Evolutionary conservation across 2,329 filamentous ascomycete species (phyloP), one percentile per base, ranked within the genome.

Genomic region (Polychaeton citri): DNA sequence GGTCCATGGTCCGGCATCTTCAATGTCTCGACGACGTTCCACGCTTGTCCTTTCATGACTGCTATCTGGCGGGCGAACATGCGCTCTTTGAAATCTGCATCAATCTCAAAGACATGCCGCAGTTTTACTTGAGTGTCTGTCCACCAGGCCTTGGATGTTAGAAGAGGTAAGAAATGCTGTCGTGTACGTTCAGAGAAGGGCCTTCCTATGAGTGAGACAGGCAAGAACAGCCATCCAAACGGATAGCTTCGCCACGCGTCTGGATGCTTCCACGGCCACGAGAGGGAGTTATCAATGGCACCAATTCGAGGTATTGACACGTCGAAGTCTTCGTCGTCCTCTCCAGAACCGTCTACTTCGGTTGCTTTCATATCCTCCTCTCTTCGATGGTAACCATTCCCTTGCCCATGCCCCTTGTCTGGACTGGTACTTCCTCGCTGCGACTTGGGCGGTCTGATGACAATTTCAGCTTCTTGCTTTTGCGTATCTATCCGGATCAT

Each of bases 21-120:
- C 42, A 98, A 70, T 1, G 90, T 95, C 63, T 98, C 90, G 4
- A 98, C 90, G 0, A 98, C 90, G 55, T 98, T 98, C 86, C 90
- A 98, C 1, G 90, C 90, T 56, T 98, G 90, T 8, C 90, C 90
- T 61, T 98, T 98, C 85, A 98, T 94, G 40, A 98, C 90, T 1
- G 90, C 88, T 42, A 98, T 92, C 54, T 98, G 90, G 46, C 84
- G 78, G n/a, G 85, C 85, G 62, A 94, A 98, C 90, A 98, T 98
- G 60, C 84, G 81, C 63, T 98, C 90, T 57, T 96, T 85, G 59
- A 98, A 98, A 60, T 98, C 90, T 2, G 80, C 77, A 58, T 98
- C 90, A 54, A 92, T 76, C 46, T 84, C 79, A 57, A 98, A 98
- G 32, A 95, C 79, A 42, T 76, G 74, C 36, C 90, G 82, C 26